phyloP scores from a whole-genome alignment of 129 eudicot genomes.

The Pulicaria dysenterica region DNA sequence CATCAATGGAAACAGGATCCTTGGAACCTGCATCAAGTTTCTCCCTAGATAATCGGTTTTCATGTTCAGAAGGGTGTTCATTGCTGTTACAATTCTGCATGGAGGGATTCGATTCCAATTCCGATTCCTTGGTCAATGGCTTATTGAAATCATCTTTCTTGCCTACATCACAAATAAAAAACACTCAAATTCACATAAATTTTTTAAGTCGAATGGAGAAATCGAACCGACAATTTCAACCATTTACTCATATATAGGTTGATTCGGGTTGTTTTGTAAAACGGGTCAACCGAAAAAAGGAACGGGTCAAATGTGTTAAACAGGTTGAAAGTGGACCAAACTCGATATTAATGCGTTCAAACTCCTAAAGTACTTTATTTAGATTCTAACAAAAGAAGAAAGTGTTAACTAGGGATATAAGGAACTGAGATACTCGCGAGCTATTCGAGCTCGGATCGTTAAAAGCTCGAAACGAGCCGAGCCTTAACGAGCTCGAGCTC shows the following conservation, averaged over 20 bases:
- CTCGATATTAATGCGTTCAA: not conserved
- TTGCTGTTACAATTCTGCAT: not conserved
- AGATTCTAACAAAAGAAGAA: not conserved
- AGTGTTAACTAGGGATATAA: too few species aligned
- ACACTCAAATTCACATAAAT: not conserved
- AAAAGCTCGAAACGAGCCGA: too few species aligned
- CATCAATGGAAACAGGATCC: conserved; percentile 8
- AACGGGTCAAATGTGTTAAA: not conserved
- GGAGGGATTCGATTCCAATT: conserved; percentile 28
- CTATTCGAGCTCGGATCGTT: too few species aligned
- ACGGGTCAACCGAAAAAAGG: not conserved
- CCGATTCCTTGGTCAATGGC: conserved; percentile 30
- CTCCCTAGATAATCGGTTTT: conserved; percentile 11
- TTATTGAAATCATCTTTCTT: conserved; percentile 25
- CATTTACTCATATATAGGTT: not conserved
- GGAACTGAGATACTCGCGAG: too few species aligned
- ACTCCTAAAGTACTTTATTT: not conserved
- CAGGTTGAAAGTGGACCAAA: not conserved
- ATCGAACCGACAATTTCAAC: not conserved
- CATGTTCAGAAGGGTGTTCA: conserved; percentile 27
- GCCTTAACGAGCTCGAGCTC: too few species aligned
- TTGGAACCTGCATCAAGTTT: conserved; percentile 14
- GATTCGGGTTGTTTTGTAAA: not conserved
- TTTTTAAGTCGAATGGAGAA: not conserved
- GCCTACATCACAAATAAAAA: conserved; percentile 29